These are phyloP conservation scores for Fragilariopsis cylindrus DNA, from an alignment of 108 stramenopile genomes.

Conservation along the genomic window DNA sequence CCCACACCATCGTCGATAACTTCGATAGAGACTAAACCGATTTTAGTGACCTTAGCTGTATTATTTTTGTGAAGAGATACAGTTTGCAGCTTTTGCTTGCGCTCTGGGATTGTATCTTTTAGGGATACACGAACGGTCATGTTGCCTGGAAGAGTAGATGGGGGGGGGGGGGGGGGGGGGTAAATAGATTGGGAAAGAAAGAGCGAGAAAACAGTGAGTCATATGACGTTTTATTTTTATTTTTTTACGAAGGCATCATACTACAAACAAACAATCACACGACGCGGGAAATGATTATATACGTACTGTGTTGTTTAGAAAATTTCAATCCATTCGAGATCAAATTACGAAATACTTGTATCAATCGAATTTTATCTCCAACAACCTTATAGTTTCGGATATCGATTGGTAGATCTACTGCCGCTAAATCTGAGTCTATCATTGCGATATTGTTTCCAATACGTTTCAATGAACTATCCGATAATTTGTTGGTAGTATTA, in stretches of 20 bases:
- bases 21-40: conserved; percentile 24
- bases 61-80: conserved; percentile 1
- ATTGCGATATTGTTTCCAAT: too few species aligned
- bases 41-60: neutral
- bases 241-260: too few species aligned
- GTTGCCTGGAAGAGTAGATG: neutral
- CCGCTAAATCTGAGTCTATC: neutral
- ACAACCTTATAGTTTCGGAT: conserved; percentile 20
- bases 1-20: conserved; percentile 57
- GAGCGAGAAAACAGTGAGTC: neutral
- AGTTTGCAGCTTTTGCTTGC: neutral
- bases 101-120: neutral
- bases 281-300: neutral
- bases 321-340: conserved; percentile 51
- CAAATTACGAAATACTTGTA: conserved; percentile 44
- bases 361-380: conserved; percentile 34
- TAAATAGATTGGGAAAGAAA: neutral
- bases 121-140: conserved; percentile 11
- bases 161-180: too few species aligned
- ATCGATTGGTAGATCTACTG: neutral
- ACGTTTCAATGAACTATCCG: too few species aligned
- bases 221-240: neutral
- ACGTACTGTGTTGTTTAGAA: conserved; percentile 10
- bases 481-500: too few species aligned
- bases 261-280: neutral